Evolutionary conservation across 1,284 basidiomycete species (phyloP), one percentile per base, ranked within the genome.

Genomic region (Trametes sp.): DNA sequence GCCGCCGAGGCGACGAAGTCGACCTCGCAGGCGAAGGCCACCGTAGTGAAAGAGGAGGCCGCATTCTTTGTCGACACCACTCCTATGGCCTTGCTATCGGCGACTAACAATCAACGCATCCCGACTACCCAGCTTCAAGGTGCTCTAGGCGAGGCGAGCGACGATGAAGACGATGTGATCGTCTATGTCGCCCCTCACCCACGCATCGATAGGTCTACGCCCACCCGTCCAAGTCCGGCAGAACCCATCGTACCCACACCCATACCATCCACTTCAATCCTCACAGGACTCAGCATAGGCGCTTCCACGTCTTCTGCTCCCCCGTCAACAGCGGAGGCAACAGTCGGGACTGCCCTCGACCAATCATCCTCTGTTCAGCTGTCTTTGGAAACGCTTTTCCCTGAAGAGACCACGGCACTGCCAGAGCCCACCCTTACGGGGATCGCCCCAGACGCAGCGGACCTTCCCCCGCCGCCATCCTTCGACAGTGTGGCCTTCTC

Each of bases 121-220:
- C 28, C 62, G 4, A 63, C 69, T 10, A 64, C 70, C 23, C 57
- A 46, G 16, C 35, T 66, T 2, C 65, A 67, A 1, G 64, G 67
- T 5, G 66, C 62, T 0, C 62, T 75, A 0, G 74, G 73, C 14
- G 67, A 66, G 11, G 38, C 14, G 5, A 45, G 54, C 2, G 73
- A 76, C n/a, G 75, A 76, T 16, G 75, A 74, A 29, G 79, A 80
- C 24, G 80, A 80, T 41, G 64, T 78, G 16, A 79, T 81, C 48
- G 79, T 81, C 14, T 81, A 80, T 59, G 76, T 74, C 44, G 79
- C 80, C 11, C 79, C 79, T 10, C 72, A 79, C 57, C 79, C 79
- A 29, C 74, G 77, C 7, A 62, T 62, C 10, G 66, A 66, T 4
- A 59, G 62, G 14, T 56, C 68, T 4, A 57, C 70, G n/a, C 55